Evolutionary conservation across 2,329 filamentous ascomycete species (phyloP), one percentile per base, ranked within the genome.

Genomic region (Thermothelomyces thermophilus): DNA sequence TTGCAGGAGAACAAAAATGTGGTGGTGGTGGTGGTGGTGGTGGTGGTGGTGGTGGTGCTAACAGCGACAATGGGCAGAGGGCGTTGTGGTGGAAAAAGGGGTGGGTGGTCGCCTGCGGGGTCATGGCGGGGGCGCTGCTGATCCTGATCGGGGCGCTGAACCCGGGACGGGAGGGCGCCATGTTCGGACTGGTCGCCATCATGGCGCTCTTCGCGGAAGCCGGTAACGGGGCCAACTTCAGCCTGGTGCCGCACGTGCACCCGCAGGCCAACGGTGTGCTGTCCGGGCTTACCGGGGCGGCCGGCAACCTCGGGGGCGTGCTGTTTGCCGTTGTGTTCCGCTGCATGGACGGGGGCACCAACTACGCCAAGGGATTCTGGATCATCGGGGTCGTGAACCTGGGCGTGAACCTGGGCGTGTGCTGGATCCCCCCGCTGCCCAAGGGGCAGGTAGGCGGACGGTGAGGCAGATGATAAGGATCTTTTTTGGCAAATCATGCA

Each of bases 211-310:
- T 95, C 71, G 69, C 90, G 37, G 88, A 94, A 65, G 87, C 86
- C 2, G 83, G 83, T 36, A 95, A 95, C 63, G 90, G 90, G 0
- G 83, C 87, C 35, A 93, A 87, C 69, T 95, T 93, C 67, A 81
- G 87, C 0, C 76, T 95, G 5, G 84, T 95, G 20, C 89, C 90
- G 3, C 90, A 95, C 63, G 84, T 95, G 1, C 86, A 90, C 66
- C 87, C 88, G 1, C 77, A 76, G 53, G 87, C 88, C 53, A 95
- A 95, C 66, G 90, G 88, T 13, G 65, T 77, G 49, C 76, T 95
- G 6, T 87, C 84, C 1, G 90, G 90, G 11, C 72, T 87, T 31
- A 84, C 88, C 0, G 90, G 90, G 9, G 89, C 86, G 0, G 74
- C 79, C 8, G 90, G 90, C 1, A 96, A 95, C 62, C 67, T 95